These are phyloP conservation scores for Yarrowia keelungensis DNA, from an alignment of 805 yeast genomes.

Conservation along the genomic window DNA sequence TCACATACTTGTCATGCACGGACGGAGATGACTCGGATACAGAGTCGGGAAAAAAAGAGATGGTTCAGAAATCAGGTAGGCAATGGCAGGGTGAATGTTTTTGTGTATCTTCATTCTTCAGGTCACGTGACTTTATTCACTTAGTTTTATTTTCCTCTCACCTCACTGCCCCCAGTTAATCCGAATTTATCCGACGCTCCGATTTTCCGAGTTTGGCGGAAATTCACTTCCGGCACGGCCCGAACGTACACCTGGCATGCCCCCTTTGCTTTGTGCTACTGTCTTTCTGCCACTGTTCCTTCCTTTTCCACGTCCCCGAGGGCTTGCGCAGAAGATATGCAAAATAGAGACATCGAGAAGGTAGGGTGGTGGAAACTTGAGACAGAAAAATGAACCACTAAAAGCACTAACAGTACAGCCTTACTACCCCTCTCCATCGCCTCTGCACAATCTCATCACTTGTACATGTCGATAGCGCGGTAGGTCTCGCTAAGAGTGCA, in stretches of 20 bases:
- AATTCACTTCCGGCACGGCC: background rate
- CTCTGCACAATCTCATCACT: background rate
- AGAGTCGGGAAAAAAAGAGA: too few species aligned
- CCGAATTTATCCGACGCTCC: conserved; percentile 1
- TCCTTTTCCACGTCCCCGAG: conserved; percentile 2
- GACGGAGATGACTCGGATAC: background rate
- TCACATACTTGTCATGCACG: background rate
- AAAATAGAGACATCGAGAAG: background rate
- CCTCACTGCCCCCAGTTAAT: background rate
- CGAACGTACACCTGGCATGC: conserved; percentile 11
- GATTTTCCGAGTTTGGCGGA: background rate
- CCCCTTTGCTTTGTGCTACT: background rate
- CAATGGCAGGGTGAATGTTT: too few species aligned
- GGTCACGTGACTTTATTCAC: too few species aligned
- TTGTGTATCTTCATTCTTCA: too few species aligned
- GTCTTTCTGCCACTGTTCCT: background rate
- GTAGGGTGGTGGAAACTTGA: too few species aligned
- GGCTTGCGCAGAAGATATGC: conserved; percentile 2
- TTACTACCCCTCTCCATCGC: background rate
- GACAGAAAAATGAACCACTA: too few species aligned
- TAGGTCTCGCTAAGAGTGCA: conserved; percentile 5
- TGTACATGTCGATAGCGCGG: background rate
- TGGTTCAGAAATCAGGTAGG: too few species aligned
- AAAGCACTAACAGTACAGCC: too few species aligned
- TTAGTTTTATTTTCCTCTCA: too few species aligned